Conservation (phyloP, 495 filamentous ascomycete genomes). For the Xylaria sp. region DNA sequence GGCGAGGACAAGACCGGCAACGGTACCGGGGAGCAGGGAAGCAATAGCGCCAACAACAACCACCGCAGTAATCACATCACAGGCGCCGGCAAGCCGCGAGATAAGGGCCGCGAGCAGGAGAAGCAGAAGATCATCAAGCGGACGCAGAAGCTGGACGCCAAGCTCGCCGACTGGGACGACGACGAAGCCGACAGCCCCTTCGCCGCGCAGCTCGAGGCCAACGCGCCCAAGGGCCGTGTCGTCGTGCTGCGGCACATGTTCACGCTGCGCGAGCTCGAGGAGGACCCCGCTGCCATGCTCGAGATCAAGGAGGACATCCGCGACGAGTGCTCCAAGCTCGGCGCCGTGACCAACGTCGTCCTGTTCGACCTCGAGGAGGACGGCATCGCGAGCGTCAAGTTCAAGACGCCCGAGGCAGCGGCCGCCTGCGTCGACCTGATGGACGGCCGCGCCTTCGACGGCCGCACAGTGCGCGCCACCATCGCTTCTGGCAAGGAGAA, state of each 20-base stretch:
- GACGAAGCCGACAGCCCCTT: constrained; percentile 74
- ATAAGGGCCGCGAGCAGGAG: constrained; percentile 66
- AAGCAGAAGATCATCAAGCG: constrained; percentile 89
- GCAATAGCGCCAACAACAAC: constrained; percentile 43
- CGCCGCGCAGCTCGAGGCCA: constrained; percentile 56
- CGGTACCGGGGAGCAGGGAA: constrained; percentile 39
- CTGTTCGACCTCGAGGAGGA: constrained; percentile 89
- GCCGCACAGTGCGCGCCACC: constrained; percentile 76
- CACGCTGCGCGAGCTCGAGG: constrained; percentile 81
- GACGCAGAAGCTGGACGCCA: constrained; percentile 85
- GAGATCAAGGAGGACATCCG: constrained; percentile 96
- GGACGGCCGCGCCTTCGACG: constrained; percentile 82
- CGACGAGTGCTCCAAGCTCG: constrained; percentile 86
- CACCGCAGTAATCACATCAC: constrained; percentile 35
- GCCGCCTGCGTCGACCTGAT: constrained; percentile 75
- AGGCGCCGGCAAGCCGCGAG: constrained; percentile 38
- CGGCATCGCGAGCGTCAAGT: constrained; percentile 85
- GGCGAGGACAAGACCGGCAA: constrained; percentile 27
- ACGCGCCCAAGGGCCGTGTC: constrained; percentile 72
- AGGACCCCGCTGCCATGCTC: constrained; percentile 80
- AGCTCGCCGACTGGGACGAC: constrained; percentile 92
- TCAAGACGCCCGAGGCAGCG: constrained; percentile 72
- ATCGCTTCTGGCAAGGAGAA: constrained; percentile 76
- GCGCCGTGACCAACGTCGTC: constrained; percentile 87
- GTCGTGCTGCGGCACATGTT: constrained; percentile 97